Conservation (phyloP, 1,284 basidiomycete species). For the Moesziomyces sp. region DNA sequence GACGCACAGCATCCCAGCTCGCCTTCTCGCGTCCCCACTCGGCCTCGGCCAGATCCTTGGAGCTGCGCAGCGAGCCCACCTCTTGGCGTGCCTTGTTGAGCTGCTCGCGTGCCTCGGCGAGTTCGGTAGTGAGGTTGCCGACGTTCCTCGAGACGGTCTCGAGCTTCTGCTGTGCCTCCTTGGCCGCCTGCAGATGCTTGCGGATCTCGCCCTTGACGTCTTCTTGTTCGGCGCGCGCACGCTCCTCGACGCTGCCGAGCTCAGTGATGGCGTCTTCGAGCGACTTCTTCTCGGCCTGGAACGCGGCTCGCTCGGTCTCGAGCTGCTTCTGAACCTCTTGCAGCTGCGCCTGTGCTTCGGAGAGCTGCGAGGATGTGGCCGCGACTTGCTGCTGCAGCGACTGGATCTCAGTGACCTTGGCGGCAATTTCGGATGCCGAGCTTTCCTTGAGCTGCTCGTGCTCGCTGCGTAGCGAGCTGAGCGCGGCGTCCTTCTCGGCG, state of each 20-base stretch:
- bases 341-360: slow-evolving; percentile 73
- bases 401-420: slow-evolving; percentile 77
- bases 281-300: slow-evolving; percentile 74
- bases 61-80: slow-evolving; percentile 39
- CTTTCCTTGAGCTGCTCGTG: slow-evolving; percentile 76
- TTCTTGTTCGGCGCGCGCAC: slow-evolving; percentile 73
- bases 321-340: slow-evolving; percentile 75
- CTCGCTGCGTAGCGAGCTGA: slow-evolving; percentile 72
- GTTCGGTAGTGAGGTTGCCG: slow-evolving; percentile 75
- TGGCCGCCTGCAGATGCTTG: slow-evolving; percentile 76
- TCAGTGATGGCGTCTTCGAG: slow-evolving; percentile 65
- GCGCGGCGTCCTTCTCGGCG: slow-evolving; percentile 78
- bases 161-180: slow-evolving; percentile 81
- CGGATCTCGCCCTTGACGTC: slow-evolving; percentile 63
- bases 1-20: slow-evolving; percentile 83
- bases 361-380: slow-evolving; percentile 74
- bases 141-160: slow-evolving; percentile 78
- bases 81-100: slow-evolving; percentile 48
- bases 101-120: slow-evolving; percentile 72
- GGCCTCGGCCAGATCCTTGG: slow-evolving; percentile 75
- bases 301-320: slow-evolving; percentile 73
- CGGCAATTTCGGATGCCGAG: slow-evolving; percentile 64
- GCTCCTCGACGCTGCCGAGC: slow-evolving; percentile 57
- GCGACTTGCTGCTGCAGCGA: slow-evolving; percentile 76
- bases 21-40: slow-evolving; percentile 79